Base-by-base conservation (phyloP, 257 asterid genomes). In the Plantago major region DNA sequence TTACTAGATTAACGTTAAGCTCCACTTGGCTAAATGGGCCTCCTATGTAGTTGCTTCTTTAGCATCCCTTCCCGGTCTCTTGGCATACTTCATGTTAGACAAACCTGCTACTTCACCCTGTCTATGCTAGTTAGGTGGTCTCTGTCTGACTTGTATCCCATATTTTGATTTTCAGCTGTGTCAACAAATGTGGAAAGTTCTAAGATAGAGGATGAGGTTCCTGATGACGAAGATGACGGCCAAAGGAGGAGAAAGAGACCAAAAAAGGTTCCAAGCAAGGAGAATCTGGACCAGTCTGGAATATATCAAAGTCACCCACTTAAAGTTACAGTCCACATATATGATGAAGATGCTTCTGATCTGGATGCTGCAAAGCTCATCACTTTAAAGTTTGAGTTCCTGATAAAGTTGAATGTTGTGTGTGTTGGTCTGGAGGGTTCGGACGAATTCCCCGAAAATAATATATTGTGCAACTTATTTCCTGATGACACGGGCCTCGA, bases 401-500 rank as follows among this genome's bases (percentile, higher is more conserved):
- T 89, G 58, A 73, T 74, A 50, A 89, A 83, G 82, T 77, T 89
- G 81, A 81, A 85, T 59, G 77, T 82, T 46, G 89, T 87, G 18
- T 93, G 95, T 65, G 97, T 87, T 46, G 99, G 86, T 62, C 76
- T 87, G 55, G 99, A 93, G 76, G 91, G 87, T 52, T 78, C 88
- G 45, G 87, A 79, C 64, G 99, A 87, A 74, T 62, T 66, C 67
- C 73, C 78, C 60, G 79, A 70, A 62, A 77, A 63, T 67, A 76
- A 71, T 76, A 76, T 89, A 52, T 65, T 93, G 71, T 87, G 96
- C 90, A 93, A 89, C 82, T 81, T 93, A 78, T 93, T 93, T 82
- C 99, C 97, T 42, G 84, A 89, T 70, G 99, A 93, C 81, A 80
- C 92, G 10, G 99, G 99, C 59, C 79, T 89, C 68, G 92, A 93